These are phyloP conservation scores for Carex myosuroides DNA, from an alignment of 176 grass and related monocot genomes.

Conservation along the genomic window DNA sequence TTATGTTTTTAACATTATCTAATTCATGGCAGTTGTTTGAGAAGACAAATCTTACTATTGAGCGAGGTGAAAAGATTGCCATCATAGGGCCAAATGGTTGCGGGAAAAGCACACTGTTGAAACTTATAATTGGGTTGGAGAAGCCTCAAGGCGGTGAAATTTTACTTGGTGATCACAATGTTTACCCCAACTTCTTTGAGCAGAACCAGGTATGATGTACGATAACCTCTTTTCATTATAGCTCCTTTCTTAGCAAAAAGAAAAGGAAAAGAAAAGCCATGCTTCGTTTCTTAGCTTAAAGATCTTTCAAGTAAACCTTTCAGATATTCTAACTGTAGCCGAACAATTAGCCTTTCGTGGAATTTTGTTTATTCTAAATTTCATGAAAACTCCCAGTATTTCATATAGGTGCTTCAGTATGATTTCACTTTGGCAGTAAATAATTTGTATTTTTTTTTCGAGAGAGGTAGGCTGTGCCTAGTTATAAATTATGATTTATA, in stretches of 20 bases:
- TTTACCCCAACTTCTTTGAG: slow-evolving; percentile 96
- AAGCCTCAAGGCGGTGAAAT: slow-evolving; percentile 76
- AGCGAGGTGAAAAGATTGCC: slow-evolving; percentile 92
- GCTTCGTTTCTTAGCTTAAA: neutral
- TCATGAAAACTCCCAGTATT: neutral
- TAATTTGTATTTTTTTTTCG: neutral
- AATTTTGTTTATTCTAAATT: neutral
- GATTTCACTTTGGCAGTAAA: neutral
- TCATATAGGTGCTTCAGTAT: neutral
- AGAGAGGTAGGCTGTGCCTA: too few species aligned
- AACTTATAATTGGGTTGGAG: slow-evolving; percentile 77
- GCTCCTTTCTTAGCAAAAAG: neutral
- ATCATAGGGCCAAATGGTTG: slow-evolving; percentile 99
- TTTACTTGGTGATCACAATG: slow-evolving; percentile 86
- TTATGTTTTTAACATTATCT: neutral
- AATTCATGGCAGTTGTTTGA: slow-evolving; percentile 63
- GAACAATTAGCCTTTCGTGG: neutral
- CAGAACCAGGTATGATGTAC: slow-evolving; percentile 90
- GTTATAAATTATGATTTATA: too few species aligned
- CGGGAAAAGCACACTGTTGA: slow-evolving; percentile 83
- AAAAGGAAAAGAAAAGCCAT: neutral
- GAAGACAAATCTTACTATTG: slow-evolving; percentile 77
- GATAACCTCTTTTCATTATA: neutral
- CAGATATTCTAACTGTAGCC: neutral
- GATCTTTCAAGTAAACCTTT: neutral